These are phyloP conservation scores for Biscutella auriculata DNA, from an alignment of 441 rosid species.

Conservation along the genomic window DNA sequence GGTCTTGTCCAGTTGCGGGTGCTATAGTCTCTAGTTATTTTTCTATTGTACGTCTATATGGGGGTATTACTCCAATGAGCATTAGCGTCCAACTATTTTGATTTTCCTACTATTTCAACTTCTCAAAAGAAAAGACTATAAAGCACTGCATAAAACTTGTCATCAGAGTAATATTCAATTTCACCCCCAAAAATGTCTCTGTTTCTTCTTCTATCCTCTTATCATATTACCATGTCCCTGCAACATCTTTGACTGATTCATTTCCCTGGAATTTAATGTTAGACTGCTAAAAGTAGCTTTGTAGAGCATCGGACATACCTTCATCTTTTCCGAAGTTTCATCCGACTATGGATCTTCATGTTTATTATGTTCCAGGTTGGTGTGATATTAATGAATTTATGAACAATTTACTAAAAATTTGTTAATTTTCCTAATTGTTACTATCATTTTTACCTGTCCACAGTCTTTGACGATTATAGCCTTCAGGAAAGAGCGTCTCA, in stretches of 20 bases:
- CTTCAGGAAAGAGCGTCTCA: slow-evolving; percentile 51
- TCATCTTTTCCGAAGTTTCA: slow-evolving; percentile 93
- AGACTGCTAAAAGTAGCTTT: slow-evolving; percentile 96
- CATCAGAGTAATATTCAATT: background rate
- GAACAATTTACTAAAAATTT: slow-evolving; percentile 15
- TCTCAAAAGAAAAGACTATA: background rate
- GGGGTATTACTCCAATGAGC: background rate
- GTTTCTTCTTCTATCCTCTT: slow-evolving; percentile 5
- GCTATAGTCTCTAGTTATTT: background rate
- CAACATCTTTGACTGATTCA: slow-evolving; percentile 3
- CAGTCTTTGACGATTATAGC: slow-evolving; percentile 92
- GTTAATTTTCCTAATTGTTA: background rate
- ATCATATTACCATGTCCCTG: slow-evolving; percentile 5
- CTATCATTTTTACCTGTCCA: slow-evolving; percentile 8
- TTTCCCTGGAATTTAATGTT: slow-evolving; percentile 18
- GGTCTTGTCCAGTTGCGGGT: slow-evolving; percentile 5
- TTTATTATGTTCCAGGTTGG: slow-evolving; percentile 90
- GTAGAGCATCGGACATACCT: slow-evolving; percentile 99
- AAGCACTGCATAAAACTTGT: slow-evolving; percentile 2
- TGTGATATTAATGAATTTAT: slow-evolving; percentile 12
- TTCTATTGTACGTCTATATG: background rate
- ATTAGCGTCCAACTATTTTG: background rate
- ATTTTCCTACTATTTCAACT: background rate
- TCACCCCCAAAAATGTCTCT: background rate
- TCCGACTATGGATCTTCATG: slow-evolving; percentile 96